phyloP scores from a whole-genome alignment of 495 filamentous ascomycete species.

The Cercophora samala region DNA sequence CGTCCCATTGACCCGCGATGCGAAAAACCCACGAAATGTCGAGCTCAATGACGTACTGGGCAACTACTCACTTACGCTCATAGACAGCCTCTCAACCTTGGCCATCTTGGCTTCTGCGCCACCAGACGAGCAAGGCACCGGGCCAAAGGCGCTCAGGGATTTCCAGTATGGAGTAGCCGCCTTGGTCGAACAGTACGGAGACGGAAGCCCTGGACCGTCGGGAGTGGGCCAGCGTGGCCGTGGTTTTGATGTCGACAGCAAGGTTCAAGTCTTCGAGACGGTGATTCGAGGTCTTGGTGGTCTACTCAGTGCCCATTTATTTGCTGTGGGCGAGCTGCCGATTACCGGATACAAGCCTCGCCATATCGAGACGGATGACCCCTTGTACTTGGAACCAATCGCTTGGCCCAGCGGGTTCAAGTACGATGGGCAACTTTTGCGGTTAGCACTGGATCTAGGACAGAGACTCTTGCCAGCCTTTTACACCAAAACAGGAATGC shows the following conservation, averaged over 20 bases:
- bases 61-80: slow-evolving; percentile 92
- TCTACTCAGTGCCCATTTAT: slow-evolving; percentile 86
- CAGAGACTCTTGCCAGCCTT: slow-evolving; percentile 85
- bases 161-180: slow-evolving; percentile 78
- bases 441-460: slow-evolving; percentile 79
- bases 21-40: slow-evolving; percentile 72
- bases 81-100: slow-evolving; percentile 90
- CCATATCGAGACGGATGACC: slow-evolving; percentile 28
- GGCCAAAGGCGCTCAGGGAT: slow-evolving; percentile 61
- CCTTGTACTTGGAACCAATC: slow-evolving; percentile 51
- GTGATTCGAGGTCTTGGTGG: slow-evolving; percentile 93
- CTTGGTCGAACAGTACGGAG: slow-evolving; percentile 83
- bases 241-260: slow-evolving; percentile 94
- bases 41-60: slow-evolving; percentile 94
- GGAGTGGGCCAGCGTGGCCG: slow-evolving; percentile 70
- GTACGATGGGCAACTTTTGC: slow-evolving; percentile 88
- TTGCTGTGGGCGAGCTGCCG: slow-evolving; percentile 83
- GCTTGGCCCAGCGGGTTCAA: slow-evolving; percentile 70
- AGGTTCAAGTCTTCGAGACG: slow-evolving; percentile 97
- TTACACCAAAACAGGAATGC: slow-evolving; percentile 80
- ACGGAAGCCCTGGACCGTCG: slow-evolving; percentile 65
- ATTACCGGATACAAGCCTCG: slow-evolving; percentile 69
- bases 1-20: slow-evolving; percentile 75
- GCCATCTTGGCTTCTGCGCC: slow-evolving; percentile 79
- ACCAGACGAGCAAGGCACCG: slow-evolving; percentile 45